phyloP scores from a whole-genome alignment of 257 asterid species.

The Nicotiana otophora region DNA sequence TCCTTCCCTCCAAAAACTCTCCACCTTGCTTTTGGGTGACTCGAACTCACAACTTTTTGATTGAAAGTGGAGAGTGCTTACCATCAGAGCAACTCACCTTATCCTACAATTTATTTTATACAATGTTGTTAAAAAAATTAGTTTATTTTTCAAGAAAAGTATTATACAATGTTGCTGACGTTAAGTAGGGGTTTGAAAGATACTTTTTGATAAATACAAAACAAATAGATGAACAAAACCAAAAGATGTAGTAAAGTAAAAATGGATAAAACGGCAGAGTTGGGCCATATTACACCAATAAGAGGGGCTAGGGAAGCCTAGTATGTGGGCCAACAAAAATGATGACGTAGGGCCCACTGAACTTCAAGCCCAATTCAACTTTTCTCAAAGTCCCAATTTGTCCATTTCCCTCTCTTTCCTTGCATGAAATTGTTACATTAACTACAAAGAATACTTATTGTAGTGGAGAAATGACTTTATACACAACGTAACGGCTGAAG shows the following conservation, averaged over 20 bases:
- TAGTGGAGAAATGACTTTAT: too few relatives aligned
- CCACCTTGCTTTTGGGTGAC: too few relatives aligned
- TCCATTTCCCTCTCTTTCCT: background rate
- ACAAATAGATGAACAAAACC: background rate
- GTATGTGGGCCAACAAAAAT: background rate
- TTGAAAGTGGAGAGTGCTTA: too few relatives aligned
- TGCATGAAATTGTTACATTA: background rate
- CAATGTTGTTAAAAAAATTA: too few relatives aligned
- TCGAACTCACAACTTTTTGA: too few relatives aligned
- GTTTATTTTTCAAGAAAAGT: too few relatives aligned
- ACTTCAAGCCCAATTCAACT: background rate
- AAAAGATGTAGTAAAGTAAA: background rate
- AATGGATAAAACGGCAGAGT: background rate
- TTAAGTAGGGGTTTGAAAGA: background rate
- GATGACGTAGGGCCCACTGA: background rate
- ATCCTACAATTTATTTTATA: too few relatives aligned
- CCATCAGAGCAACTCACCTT: too few relatives aligned
- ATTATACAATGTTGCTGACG: background rate
- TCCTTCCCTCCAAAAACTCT: too few relatives aligned
- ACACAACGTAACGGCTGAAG: too few relatives aligned
- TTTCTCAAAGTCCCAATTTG: background rate
- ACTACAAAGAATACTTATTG: too few relatives aligned
- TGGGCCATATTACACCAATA: background rate
- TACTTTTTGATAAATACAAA: background rate
- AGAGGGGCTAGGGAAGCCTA: background rate